Conservation (phyloP, 371 early-diverging fungal species). For the Mortierella sp. region DNA sequence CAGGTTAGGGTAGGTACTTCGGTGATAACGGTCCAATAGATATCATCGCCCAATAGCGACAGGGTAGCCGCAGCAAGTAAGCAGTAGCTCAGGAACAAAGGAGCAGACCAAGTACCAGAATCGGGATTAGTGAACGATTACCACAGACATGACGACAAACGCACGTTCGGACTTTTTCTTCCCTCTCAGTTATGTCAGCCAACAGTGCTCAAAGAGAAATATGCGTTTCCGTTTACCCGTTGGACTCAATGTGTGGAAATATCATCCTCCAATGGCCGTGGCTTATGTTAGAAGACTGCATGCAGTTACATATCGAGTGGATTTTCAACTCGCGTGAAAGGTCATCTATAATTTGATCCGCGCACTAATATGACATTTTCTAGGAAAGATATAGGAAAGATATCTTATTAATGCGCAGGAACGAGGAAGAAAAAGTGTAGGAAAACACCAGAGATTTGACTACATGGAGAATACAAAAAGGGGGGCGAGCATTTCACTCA, state of each 20-base stretch:
- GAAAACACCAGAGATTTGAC: not conserved
- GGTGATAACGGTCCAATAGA: too few species aligned
- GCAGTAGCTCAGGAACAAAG: too few species aligned
- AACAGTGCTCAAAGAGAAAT: too few species aligned
- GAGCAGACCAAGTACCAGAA: too few species aligned
- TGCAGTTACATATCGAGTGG: not conserved
- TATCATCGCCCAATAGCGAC: too few species aligned
- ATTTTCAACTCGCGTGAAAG: not conserved
- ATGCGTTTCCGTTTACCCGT: not conserved
- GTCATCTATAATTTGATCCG: not conserved
- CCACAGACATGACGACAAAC: too few species aligned
- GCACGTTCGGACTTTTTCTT: too few species aligned
- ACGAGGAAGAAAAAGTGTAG: not conserved
- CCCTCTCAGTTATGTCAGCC: too few species aligned
- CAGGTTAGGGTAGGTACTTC: too few species aligned
- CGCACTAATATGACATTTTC: not conserved
- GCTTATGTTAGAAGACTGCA: not conserved
- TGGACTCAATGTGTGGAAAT: too few species aligned
- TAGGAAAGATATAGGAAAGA: not conserved
- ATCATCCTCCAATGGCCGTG: not conserved
- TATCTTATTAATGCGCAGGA: not conserved
- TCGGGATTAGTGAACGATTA: too few species aligned
- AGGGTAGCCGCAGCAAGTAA: too few species aligned
- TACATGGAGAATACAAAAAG: not conserved
- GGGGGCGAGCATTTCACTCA: not conserved